Evolutionary conservation across 2,329 filamentous ascomycete species (phyloP).

Genomic region (Hypoxylon sp.): DNA sequence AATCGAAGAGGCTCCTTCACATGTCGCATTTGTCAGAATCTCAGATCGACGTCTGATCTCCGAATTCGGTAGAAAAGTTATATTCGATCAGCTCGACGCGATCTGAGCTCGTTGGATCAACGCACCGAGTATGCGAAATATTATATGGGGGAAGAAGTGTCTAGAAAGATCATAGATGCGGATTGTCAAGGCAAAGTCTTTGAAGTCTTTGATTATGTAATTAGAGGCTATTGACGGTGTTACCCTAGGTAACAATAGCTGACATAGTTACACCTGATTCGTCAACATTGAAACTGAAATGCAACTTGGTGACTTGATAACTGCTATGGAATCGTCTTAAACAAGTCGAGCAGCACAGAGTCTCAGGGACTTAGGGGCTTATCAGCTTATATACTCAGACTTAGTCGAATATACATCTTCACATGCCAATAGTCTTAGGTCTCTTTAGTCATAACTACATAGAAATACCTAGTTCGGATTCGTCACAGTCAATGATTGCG

Average conservation of each 20-base stretch:
- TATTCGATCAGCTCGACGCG: slow-evolving; percentile 8
- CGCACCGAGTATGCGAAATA: slow-evolving; percentile 22
- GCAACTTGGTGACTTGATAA: background rate
- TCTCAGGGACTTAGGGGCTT: background rate
- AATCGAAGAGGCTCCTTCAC: slow-evolving; percentile 44
- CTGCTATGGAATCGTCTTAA: background rate
- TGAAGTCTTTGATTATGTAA: slow-evolving; percentile 8
- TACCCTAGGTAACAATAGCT: background rate
- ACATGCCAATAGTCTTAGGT: background rate
- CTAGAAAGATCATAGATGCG: background rate
- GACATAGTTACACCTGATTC: background rate
- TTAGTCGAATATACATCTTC: slow-evolving; percentile 1
- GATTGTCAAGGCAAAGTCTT: background rate
- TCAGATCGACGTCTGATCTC: slow-evolving; percentile 35
- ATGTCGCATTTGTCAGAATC: slow-evolving; percentile 43
- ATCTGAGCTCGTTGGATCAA: slow-evolving; percentile 29
- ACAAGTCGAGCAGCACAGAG: background rate
- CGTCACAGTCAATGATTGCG: background rate
- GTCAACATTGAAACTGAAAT: background rate
- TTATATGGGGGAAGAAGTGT: slow-evolving; percentile 1
- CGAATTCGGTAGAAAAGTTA: slow-evolving; percentile 25
- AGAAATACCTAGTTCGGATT: slow-evolving; percentile 10
- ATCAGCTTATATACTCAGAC: background rate
- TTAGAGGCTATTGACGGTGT: slow-evolving; percentile 1
- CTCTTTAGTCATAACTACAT: background rate